Percentiles rank a stretch among this genome's conserved stretches.
phyloP scores from a whole-genome alignment of 2,329 filamentous ascomycete genomes.

The Alternaria conjuncta region DNA sequence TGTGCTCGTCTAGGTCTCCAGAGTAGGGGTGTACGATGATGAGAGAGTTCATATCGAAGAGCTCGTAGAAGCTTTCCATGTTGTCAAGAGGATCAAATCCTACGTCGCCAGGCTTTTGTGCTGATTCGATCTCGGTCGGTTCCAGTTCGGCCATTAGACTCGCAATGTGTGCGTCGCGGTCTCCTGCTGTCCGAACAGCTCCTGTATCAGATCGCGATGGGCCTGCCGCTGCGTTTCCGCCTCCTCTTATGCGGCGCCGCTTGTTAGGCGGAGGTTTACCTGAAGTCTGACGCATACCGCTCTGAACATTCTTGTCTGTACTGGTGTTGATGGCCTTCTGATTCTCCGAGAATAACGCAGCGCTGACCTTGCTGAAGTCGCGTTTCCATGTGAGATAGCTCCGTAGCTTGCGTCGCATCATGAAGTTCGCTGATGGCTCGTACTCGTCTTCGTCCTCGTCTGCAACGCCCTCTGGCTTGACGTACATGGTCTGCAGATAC shows the following conservation, averaged over 20 bases:
- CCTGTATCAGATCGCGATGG: conserved; percentile 73
- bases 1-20: conserved; percentile 92
- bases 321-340: conserved; percentile 76
- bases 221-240: conserved; percentile 65
- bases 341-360: conserved; percentile 78
- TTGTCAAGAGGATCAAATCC: conserved; percentile 81
- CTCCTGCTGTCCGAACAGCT: conserved; percentile 76
- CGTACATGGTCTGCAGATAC: conserved; percentile 89
- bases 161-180: conserved; percentile 81
- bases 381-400: conserved; percentile 91
- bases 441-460: conserved; percentile 61
- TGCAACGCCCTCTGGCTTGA: conserved; percentile 60
- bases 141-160: conserved; percentile 82
- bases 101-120: conserved; percentile 74
- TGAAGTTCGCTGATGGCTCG: conserved; percentile 75
- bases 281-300: conserved; percentile 53
- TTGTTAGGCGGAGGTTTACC: conserved; percentile 81
- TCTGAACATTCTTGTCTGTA: conserved; percentile 61
- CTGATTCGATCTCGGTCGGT: conserved; percentile 77
- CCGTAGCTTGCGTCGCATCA: conserved; percentile 88
- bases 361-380: conserved; percentile 85
- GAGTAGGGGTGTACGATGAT: conserved; percentile 92
- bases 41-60: conserved; percentile 90
- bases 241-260: conserved; percentile 81
- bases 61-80: conserved; percentile 89